These are phyloP conservation scores for Penicillium digitatum DNA, from an alignment of 2,329 filamentous ascomycete genomes.

Conservation along the genomic window DNA sequence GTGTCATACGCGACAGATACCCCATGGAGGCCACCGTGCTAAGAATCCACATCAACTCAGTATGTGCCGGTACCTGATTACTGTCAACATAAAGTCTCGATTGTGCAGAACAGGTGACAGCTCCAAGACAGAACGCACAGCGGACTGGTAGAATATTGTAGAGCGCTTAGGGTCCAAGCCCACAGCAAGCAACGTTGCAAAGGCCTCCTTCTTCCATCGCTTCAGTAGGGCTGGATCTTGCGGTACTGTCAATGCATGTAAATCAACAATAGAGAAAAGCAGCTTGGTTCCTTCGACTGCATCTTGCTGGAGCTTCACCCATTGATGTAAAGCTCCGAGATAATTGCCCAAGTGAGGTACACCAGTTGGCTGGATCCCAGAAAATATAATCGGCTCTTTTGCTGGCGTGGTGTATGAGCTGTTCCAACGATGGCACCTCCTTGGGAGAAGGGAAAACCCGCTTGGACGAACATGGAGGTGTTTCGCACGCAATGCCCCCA, in stretches of 20 bases:
- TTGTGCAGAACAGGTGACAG: background rate
- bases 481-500: slow-evolving; percentile 6
- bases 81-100: background rate
- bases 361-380: slow-evolving; percentile 94
- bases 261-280: slow-evolving; percentile 83
- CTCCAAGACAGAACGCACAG: slow-evolving; percentile 48
- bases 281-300: slow-evolving; percentile 57
- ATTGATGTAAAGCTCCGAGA: slow-evolving; percentile 80
- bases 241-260: slow-evolving; percentile 83
- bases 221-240: slow-evolving; percentile 62
- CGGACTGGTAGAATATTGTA: slow-evolving; percentile 77
- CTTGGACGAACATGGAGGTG: background rate
- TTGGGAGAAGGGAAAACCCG: background rate
- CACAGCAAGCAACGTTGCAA: slow-evolving; percentile 77
- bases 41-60: slow-evolving; percentile 95
- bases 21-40: slow-evolving; percentile 88
- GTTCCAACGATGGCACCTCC: slow-evolving; percentile 13
- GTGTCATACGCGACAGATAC: slow-evolving; percentile 96
- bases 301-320: slow-evolving; percentile 73
- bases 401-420: slow-evolving; percentile 12
- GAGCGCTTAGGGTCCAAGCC: slow-evolving; percentile 75
- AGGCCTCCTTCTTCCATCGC: slow-evolving; percentile 64
- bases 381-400: slow-evolving; percentile 65
- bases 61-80: slow-evolving; percentile 66
- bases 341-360: slow-evolving; percentile 95